Evolutionary conservation across 2,329 filamentous ascomycete species (phyloP), one percentile per base, ranked within the genome.

Genomic region (Exophiala dermatitidis): DNA sequence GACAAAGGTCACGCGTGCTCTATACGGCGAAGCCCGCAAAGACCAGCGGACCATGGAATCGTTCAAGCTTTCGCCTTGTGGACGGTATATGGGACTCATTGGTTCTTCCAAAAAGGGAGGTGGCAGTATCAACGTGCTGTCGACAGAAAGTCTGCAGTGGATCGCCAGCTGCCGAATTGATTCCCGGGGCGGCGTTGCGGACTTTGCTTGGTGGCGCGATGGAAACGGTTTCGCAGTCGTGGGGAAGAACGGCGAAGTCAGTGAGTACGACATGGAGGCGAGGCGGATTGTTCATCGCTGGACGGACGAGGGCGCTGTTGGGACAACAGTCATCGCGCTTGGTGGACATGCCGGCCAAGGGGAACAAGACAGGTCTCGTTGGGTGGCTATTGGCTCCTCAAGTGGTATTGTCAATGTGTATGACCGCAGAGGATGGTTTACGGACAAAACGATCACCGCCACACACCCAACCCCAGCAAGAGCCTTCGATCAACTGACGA

Each of bases 351-450:
- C 67, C 1, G 68, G 67, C 9, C 67, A 68, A 6, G 58, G 64
- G 6, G 64, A 68, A 41, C 42, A 79, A 3, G 91, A 90, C 29
- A 84, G 84, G 3, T 88, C 95, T 70, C 79, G 88, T 53, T 98
- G 90, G 90, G 82, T 96, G 9, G 90, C 88, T 0, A 76, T 96
- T 41, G 93, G 93, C 7, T 90, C 86, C 54, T 86, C 82, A 59
- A 90, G 83, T 57, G 93, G 93, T 54, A 87, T 98, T 53, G 83
- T 94, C 53, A 97, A 97, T 69, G 78, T 98, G 57, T 98, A 98
- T 73, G 89, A 97, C 67, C 85, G 93, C 3, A 75, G 80, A 19
- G 56, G 41, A 29, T 58, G 53, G 51, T 51, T 37, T 32, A 43
- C 26, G 53, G 44, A 49, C 2, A 65, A 69, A 26, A 53, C 63